These are phyloP conservation scores for Vigna angularis DNA, from an alignment of 306 rosid genomes.

Conservation along the genomic window DNA sequence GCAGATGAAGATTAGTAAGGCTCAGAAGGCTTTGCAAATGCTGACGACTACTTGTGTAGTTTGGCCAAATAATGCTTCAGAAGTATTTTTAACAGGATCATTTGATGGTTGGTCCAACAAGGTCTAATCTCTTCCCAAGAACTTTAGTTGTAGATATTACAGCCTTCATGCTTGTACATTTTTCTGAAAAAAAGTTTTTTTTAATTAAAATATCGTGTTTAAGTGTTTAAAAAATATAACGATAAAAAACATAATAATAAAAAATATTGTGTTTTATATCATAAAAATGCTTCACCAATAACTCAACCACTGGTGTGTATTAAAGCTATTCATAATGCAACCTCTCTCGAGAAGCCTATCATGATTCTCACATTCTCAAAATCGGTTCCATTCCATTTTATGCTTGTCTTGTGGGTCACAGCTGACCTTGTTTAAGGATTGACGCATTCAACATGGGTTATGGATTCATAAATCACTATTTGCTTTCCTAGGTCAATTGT, in stretches of 20 bases:
- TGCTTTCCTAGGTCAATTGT: slow-evolving; percentile 19
- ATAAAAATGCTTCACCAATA: background rate
- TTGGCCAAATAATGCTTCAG: slow-evolving; percentile 83
- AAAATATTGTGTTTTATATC: background rate
- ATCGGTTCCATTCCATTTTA: background rate
- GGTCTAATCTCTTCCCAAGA: slow-evolving; percentile 55
- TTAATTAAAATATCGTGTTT: background rate
- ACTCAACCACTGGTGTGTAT: background rate
- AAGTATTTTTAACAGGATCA: slow-evolving; percentile 84
- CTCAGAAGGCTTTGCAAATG: slow-evolving; percentile 58
- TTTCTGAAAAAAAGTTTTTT: background rate
- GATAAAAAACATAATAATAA: background rate
- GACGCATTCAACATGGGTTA: background rate
- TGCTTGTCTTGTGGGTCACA: background rate
- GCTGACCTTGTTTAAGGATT: slow-evolving; percentile 9
- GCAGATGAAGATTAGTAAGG: slow-evolving; percentile 67
- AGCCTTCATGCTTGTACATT: background rate
- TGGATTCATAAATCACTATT: background rate
- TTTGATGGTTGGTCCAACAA: slow-evolving; percentile 93
- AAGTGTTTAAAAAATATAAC: background rate
- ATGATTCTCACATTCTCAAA: slow-evolving; percentile 5
- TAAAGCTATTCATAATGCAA: slow-evolving; percentile 1
- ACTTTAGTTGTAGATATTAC: slow-evolving; percentile 9
- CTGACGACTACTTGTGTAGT: slow-evolving; percentile 68
- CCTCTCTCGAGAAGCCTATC: slow-evolving; percentile 9